Base-by-base conservation (phyloP, 2,329 filamentous ascomycete genomes). In the Diaporthe humulicola region DNA sequence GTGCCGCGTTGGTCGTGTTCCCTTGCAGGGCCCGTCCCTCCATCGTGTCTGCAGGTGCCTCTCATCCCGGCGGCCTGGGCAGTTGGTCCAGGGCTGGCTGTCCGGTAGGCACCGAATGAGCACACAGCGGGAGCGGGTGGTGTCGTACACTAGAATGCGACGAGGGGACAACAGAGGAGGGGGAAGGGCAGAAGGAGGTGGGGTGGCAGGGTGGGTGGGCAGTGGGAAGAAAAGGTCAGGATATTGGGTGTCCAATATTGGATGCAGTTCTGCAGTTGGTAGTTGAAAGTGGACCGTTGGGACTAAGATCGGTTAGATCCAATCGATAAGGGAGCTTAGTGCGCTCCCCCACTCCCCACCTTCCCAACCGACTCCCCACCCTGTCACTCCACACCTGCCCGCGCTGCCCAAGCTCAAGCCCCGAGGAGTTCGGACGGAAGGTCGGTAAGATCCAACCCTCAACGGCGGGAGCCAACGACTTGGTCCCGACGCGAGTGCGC, bases 21-120 rank as follows among this genome's bases (percentile, higher is more conserved):
- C 57, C 57, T 72, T 54, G 33, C 56, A 54, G 57, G 58, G 45
- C 57, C 57, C 45, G 57, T 72, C 70, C 70, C 70, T 72, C 57
- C 70, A 52, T 72, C 45, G 48, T 72, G 70, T 72, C 45, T 60
- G 70, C 40, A 30, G 42, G 70, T 61, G 56, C 22, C 52, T 50
- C 70, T 45, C 30, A 9, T 61, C 40, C 56, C 42, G 50, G 52
- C 69, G n/a, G 25, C 52, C 40, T 71, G 56, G 52, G 40, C 40
- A 57, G 33, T 9, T 54, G 69, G 30, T 8, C 17, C 40, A 50
- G 66, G n/a, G 40, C 48, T 38, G 40, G 22, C 28, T 15, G 17
- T 36, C 52, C 69, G 69, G 69, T 30, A 40, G 40, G 38, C 69
- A 50, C 54, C 54, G 50, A 57, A 40, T 71, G 56, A 40, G 48